A percentile compares a stretch with the other conserved stretches of the same genome.
phyloP scores from a whole-genome alignment of 495 filamentous ascomycete genomes.

The Podospora bellae-mahoneyi region DNA sequence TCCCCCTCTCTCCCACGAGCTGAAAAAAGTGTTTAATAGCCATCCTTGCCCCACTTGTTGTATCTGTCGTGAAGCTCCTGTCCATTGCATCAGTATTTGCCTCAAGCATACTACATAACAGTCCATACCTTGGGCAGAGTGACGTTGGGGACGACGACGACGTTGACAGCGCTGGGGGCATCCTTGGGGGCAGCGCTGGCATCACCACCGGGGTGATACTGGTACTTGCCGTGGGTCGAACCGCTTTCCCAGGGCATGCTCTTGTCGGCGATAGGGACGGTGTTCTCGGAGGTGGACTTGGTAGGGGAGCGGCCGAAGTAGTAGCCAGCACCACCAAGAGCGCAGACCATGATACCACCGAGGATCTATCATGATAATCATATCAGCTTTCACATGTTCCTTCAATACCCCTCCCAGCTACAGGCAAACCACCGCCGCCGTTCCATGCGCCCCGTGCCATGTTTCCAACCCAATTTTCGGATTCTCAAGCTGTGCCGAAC shows the following conservation, averaged over 20 bases:
- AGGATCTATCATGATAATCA: slow-evolving; percentile 60
- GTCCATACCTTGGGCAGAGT: slow-evolving; percentile 80
- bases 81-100: slow-evolving; percentile 20
- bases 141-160: slow-evolving; percentile 87
- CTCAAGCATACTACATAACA: neutral
- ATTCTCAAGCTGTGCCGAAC: neutral
- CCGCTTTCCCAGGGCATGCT: slow-evolving; percentile 88
- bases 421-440: neutral
- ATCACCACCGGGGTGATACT: slow-evolving; percentile 89
- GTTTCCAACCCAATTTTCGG: neutral
- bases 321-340: slow-evolving; percentile 83
- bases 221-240: slow-evolving; percentile 68
- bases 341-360: slow-evolving; percentile 84
- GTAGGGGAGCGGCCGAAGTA: slow-evolving; percentile 85
- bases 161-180: slow-evolving; percentile 91
- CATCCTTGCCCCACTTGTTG: slow-evolving; percentile 99
- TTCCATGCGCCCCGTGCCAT: neutral
- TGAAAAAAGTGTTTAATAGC: slow-evolving; percentile 37
- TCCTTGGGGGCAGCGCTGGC: slow-evolving; percentile 70
- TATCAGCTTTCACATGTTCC: slow-evolving; percentile 22
- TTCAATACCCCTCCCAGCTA: neutral
- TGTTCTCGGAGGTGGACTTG: slow-evolving; percentile 72
- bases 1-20: neutral
- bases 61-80: slow-evolving; percentile 88
- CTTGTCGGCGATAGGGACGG: slow-evolving; percentile 66